Conservation (phyloP, 2,329 filamentous ascomycete species). For the Colletotrichum spinosum region DNA sequence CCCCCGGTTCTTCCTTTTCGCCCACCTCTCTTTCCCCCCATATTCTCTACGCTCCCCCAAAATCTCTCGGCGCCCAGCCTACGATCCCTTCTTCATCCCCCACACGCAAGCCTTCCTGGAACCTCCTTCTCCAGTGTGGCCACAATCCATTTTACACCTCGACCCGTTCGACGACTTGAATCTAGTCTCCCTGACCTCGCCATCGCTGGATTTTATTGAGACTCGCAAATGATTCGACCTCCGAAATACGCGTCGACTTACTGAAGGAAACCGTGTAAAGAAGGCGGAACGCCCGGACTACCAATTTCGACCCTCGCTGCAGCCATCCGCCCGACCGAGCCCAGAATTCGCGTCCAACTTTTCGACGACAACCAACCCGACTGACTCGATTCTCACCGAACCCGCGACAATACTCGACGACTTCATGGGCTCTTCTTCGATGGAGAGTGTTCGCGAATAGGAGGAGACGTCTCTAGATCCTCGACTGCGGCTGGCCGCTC, state of each 20-base stretch:
- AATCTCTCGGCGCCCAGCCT: conserved; percentile 42
- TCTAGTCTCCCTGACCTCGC: conserved; percentile 2
- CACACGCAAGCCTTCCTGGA: conserved; percentile 36
- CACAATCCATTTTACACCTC: conserved; percentile 18
- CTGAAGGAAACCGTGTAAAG: conserved; percentile 6
- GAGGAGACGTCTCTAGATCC: conserved; percentile 35
- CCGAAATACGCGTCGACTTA: conserved; percentile 10
- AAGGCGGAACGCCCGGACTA: conserved; percentile 26
- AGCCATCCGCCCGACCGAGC: conserved; percentile 34
- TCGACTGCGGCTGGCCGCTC: conserved; percentile 43
- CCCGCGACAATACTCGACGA: conserved; percentile 20
- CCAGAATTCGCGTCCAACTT: conserved; percentile 13
- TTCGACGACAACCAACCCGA: conserved; percentile 26
- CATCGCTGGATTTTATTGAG: conserved; percentile 3
- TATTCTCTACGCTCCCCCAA: conserved; percentile 17
- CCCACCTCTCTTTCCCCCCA: conserved; percentile 24
- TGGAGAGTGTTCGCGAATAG: conserved; percentile 46
- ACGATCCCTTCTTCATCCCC: conserved; percentile 39
- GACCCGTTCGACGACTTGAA: conserved; percentile 28
- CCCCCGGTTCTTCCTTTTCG: conserved; percentile 26
- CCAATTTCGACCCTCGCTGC: conserved; percentile 30
- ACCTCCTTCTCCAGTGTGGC: conserved; percentile 29
- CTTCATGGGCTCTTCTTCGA: conserved; percentile 42
- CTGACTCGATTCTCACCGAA: conserved; percentile 4
- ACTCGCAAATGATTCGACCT: conserved; percentile 17